These are phyloP conservation scores for Chaetomiaceae sp. DNA, from an alignment of 2,329 filamentous ascomycete species.

Conservation along the genomic window DNA sequence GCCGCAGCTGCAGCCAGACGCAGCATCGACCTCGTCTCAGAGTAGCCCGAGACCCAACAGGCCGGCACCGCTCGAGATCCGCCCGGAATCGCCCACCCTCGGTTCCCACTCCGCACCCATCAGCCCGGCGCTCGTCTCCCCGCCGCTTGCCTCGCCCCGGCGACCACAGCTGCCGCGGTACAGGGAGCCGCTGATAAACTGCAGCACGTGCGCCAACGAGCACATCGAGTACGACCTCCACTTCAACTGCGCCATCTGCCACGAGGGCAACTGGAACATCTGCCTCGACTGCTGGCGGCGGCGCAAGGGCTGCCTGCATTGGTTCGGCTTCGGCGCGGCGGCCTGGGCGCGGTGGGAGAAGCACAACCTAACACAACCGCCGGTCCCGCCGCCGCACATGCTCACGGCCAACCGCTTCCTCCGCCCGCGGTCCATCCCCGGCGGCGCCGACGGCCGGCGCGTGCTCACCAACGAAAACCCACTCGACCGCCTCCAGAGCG, in stretches of 20 bases:
- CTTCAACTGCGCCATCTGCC: conserved; percentile 73
- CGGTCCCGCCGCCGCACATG: conserved; percentile 49
- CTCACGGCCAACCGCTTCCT: conserved; percentile 54
- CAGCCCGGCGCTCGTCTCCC: conserved; percentile 11
- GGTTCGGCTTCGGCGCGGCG: conserved; percentile 79
- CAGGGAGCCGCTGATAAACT: conserved; percentile 67
- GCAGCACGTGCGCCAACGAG: conserved; percentile 62
- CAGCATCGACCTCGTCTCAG: neutral
- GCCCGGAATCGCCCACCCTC: conserved; percentile 10
- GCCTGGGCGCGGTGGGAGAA: conserved; percentile 65
- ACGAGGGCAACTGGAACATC: conserved; percentile 67
- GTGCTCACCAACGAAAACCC: conserved; percentile 65
- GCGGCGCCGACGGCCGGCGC: conserved; percentile 50
- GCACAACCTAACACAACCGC: conserved; percentile 34
- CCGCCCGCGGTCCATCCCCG: conserved; percentile 44
- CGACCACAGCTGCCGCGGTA: conserved; percentile 33
- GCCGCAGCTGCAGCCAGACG: no score
- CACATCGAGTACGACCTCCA: conserved; percentile 84
- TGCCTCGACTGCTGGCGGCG: conserved; percentile 76
- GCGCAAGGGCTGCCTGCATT: conserved; percentile 74
- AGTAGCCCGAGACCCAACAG: conserved; percentile 3
- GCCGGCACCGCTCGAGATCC: conserved; percentile 11
- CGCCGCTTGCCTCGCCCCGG: conserved; percentile 13
- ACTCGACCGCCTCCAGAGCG: conserved; percentile 62
- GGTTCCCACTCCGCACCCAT: conserved; percentile 11